Conservation (phyloP, 768 basidiomycete species). For the Pholiota molesta region DNA sequence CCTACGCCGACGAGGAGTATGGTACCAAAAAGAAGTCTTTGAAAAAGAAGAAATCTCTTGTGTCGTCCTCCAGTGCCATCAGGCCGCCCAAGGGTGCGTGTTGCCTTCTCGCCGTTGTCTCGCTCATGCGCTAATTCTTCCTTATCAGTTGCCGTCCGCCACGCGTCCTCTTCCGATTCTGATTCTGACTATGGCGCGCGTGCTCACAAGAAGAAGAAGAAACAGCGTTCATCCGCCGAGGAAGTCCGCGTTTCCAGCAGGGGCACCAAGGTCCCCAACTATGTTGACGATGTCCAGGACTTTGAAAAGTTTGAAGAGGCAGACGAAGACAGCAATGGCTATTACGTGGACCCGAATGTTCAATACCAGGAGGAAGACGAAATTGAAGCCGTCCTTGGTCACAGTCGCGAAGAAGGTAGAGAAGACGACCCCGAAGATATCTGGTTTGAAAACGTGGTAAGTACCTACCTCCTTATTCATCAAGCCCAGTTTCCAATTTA, state of each 20-base stretch:
- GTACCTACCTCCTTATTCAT: slow-evolving; percentile 24
- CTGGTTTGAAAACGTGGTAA: slow-evolving; percentile 87
- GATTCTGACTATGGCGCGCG: slow-evolving; percentile 88
- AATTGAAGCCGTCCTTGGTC: slow-evolving; percentile 89
- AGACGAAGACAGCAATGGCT: slow-evolving; percentile 57
- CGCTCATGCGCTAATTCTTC: slow-evolving; percentile 20
- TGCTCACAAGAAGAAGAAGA: slow-evolving; percentile 84
- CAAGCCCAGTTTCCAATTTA: slow-evolving; percentile 19
- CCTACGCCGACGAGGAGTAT: slow-evolving; percentile 80
- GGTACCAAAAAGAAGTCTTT: slow-evolving; percentile 60
- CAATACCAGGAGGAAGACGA: slow-evolving; percentile 77
- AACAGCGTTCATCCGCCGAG: slow-evolving; percentile 55
- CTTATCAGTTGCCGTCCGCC: slow-evolving; percentile 50
- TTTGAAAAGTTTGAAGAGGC: slow-evolving; percentile 74
- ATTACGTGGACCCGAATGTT: slow-evolving; percentile 55
- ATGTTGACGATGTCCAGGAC: slow-evolving; percentile 80
- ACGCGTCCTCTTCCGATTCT: slow-evolving; percentile 68
- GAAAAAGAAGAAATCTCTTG: slow-evolving; percentile 63
- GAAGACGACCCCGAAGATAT: slow-evolving; percentile 78
- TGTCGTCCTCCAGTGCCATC: slow-evolving; percentile 44
- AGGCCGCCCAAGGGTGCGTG: slow-evolving; percentile 65
- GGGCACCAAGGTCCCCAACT: slow-evolving; percentile 82
- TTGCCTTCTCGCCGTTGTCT: slow-evolving; percentile 12
- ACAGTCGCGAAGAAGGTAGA: slow-evolving; percentile 82
- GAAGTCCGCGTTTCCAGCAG: slow-evolving; percentile 80